Evolutionary conservation across 2,329 filamentous ascomycete species (phyloP).

Genomic region (Tympanopsis confertula): DNA sequence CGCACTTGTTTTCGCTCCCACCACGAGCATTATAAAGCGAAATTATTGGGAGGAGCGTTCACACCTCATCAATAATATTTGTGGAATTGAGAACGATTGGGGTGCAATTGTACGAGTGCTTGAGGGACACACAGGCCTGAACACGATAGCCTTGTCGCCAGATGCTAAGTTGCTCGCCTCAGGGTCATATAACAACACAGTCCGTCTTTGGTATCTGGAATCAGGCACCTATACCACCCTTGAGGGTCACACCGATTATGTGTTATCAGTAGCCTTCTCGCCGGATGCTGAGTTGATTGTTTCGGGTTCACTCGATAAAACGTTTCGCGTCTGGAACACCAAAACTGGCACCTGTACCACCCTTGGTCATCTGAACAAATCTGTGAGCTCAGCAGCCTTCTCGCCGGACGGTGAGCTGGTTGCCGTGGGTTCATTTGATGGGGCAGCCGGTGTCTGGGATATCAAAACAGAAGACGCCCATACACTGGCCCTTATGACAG

Average conservation of each 20-base stretch:
- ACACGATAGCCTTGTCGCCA: not conserved
- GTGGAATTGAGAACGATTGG: not conserved
- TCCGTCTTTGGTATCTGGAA: not conserved
- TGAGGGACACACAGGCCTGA: not conserved
- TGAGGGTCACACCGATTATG: not conserved
- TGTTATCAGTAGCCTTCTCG: not conserved
- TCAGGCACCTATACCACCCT: not conserved
- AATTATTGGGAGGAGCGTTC: not conserved
- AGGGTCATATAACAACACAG: not conserved
- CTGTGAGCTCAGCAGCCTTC: not conserved
- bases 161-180: not conserved
- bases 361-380: not conserved
- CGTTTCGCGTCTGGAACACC: not conserved
- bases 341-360: not conserved
- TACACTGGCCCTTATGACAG: too few relatives aligned
- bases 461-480: too few relatives aligned
- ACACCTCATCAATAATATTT: not conserved
- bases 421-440: not conserved
- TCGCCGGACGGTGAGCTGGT: not conserved
- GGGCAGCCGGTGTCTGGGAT: not conserved
- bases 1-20: not conserved
- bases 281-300: not conserved
- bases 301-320: not conserved
- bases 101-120: not conserved
- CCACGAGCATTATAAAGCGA: not conserved